phyloP scores from a whole-genome alignment of 768 basidiomycete genomes.

The Amanita rubescens region DNA sequence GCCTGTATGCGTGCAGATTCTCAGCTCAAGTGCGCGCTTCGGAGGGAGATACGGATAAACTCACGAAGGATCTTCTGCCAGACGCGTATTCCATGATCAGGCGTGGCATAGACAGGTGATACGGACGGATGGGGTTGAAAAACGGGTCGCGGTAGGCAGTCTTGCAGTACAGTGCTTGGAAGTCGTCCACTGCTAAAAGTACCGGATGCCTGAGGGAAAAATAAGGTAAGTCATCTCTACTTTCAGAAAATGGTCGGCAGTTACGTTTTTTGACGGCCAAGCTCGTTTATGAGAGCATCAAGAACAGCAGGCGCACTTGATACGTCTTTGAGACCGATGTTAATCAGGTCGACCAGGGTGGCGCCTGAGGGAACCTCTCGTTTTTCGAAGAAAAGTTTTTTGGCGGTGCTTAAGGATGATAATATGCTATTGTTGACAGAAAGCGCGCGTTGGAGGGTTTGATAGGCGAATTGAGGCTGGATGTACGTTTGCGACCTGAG shows the following conservation, averaged over 20 bases:
- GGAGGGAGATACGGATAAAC: slow-evolving; percentile 18
- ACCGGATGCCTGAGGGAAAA: slow-evolving; percentile 54
- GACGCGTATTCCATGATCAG: slow-evolving; percentile 71
- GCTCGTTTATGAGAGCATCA: slow-evolving; percentile 47
- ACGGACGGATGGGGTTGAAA: slow-evolving; percentile 59
- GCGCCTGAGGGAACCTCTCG: slow-evolving; percentile 42
- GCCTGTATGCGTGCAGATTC: slow-evolving; percentile 32
- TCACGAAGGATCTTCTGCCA: slow-evolving; percentile 61
- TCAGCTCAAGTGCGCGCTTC: too few species aligned
- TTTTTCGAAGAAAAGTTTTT: slow-evolving; percentile 39
- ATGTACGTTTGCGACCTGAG: slow-evolving; percentile 69
- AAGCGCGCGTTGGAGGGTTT: slow-evolving; percentile 54
- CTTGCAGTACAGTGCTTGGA: slow-evolving; percentile 70
- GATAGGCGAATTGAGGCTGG: slow-evolving; percentile 58
- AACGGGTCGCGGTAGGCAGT: slow-evolving; percentile 70
- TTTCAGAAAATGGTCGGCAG: not conserved
- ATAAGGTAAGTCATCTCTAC: not conserved
- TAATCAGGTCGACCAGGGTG: slow-evolving; percentile 45
- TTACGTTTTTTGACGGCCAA: slow-evolving; percentile 61
- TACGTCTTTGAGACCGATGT: slow-evolving; percentile 48
- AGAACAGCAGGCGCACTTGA: slow-evolving; percentile 48
- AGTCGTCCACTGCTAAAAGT: slow-evolving; percentile 80
- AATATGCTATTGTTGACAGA: slow-evolving; percentile 49
- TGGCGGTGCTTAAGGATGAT: slow-evolving; percentile 30
- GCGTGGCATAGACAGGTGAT: slow-evolving; percentile 74